Conservation (phyloP, 495 filamentous ascomycete genomes). For the Podospora pseudoanserina region DNA sequence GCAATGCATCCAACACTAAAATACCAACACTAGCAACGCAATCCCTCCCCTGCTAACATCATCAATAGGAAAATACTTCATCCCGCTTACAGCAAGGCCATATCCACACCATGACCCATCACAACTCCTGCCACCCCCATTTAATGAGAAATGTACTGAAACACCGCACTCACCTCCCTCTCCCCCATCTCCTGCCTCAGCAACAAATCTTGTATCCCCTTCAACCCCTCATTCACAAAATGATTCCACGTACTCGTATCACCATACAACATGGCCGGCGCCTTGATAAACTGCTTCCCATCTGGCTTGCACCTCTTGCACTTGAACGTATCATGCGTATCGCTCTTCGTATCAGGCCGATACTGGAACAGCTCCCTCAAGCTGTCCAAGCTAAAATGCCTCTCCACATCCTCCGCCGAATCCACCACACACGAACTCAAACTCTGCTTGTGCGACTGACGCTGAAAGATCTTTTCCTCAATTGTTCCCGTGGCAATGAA, state of each 20-base stretch:
- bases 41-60: background rate
- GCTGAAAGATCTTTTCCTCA: conserved; percentile 99
- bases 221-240: conserved; percentile 75
- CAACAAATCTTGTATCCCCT: conserved; percentile 84
- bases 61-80: background rate
- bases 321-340: conserved; percentile 98
- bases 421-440: conserved; percentile 97
- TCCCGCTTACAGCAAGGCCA: background rate
- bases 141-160: conserved; percentile 95
- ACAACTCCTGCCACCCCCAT: background rate
- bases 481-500: conserved; percentile 98
- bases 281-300: conserved; percentile 80
- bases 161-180: conserved; percentile 83
- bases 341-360: conserved; percentile 73
- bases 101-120: background rate
- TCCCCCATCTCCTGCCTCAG: conserved; percentile 80
- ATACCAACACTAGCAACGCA: conserved; percentile 1
- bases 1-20: conserved; percentile 3
- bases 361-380: conserved; percentile 93
- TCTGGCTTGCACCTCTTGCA: conserved; percentile 92
- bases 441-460: conserved; percentile 96
- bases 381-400: conserved; percentile 88
- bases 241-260: conserved; percentile 99
- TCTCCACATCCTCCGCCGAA: conserved; percentile 91
- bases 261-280: conserved; percentile 90